Conservation (phyloP, 2,329 filamentous ascomycete genomes). For the Myriosclerotinia scirpicola region DNA sequence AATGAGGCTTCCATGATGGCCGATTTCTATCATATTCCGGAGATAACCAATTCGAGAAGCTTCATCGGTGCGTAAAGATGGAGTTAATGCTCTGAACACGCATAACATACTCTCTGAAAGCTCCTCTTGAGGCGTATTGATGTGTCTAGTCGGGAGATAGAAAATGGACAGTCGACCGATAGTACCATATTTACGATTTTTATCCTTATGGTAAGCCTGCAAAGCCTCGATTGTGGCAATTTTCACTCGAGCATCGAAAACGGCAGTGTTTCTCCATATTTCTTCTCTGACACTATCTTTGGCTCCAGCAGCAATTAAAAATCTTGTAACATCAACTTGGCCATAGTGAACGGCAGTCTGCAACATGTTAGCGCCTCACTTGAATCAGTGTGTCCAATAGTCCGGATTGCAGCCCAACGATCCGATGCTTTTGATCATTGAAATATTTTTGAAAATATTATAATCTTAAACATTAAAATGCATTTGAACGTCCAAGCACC, state of each 20-base stretch:
- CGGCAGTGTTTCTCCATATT: neutral
- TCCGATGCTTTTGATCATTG: too few relatives aligned
- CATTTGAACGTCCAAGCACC: too few relatives aligned
- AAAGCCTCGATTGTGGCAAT: conserved; percentile 1
- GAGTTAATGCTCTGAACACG: neutral
- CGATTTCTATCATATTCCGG: neutral
- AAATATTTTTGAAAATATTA: too few relatives aligned
- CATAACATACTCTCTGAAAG: neutral
- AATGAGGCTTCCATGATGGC: neutral
- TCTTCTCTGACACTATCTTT: neutral
- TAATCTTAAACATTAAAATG: too few relatives aligned
- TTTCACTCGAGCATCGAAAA: neutral
- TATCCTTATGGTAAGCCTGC: neutral
- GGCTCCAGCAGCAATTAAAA: conserved; percentile 2
- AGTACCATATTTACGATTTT: neutral
- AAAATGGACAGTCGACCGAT: neutral
- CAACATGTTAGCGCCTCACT: neutral
- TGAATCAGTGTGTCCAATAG: too few relatives aligned
- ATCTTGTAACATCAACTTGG: conserved; percentile 2
- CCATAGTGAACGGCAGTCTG: conserved; percentile 1
- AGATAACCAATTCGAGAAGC: neutral
- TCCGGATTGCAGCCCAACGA: too few relatives aligned
- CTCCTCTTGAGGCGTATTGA: neutral
- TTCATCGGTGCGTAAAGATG: neutral
- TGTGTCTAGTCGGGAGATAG: neutral